Evolutionary conservation across 1,284 basidiomycete genomes (phyloP).

Genomic region (Ceratobasidium papillatum): DNA sequence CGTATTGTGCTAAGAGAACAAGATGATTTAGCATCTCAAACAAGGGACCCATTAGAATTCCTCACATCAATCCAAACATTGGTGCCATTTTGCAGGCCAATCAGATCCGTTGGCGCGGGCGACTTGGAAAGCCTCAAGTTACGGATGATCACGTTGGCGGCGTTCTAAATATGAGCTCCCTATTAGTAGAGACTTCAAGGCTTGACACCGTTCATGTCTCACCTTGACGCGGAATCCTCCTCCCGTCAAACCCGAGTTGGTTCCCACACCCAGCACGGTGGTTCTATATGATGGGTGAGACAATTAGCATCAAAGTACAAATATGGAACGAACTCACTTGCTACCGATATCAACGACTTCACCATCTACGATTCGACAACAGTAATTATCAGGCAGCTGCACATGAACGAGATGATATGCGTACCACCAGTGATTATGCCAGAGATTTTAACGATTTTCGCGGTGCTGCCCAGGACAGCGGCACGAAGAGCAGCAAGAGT

Average conservation of each 20-base stretch:
- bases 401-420: background rate
- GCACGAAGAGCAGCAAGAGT: slow-evolving; percentile 42
- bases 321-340: slow-evolving; percentile 16
- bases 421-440: slow-evolving; percentile 39
- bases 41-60: background rate
- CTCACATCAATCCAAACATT: slow-evolving; percentile 43
- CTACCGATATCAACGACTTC: slow-evolving; percentile 40
- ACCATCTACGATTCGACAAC: background rate
- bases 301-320: background rate
- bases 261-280: slow-evolving; percentile 15
- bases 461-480: slow-evolving; percentile 37
- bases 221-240: slow-evolving; percentile 42
- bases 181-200: background rate
- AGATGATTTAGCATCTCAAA: background rate
- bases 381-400: background rate
- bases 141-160: slow-evolving; percentile 44
- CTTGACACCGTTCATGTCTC: background rate
- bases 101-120: slow-evolving; percentile 40
- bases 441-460: slow-evolving; percentile 43
- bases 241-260: slow-evolving; percentile 38
- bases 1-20: slow-evolving; percentile 7
- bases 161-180: slow-evolving; percentile 9
- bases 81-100: slow-evolving; percentile 41
- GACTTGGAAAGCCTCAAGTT: slow-evolving; percentile 42
- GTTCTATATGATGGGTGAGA: background rate